Evolutionary conservation across 345 rosid genomes (phyloP).

Genomic region (Kernera saxatilis): DNA sequence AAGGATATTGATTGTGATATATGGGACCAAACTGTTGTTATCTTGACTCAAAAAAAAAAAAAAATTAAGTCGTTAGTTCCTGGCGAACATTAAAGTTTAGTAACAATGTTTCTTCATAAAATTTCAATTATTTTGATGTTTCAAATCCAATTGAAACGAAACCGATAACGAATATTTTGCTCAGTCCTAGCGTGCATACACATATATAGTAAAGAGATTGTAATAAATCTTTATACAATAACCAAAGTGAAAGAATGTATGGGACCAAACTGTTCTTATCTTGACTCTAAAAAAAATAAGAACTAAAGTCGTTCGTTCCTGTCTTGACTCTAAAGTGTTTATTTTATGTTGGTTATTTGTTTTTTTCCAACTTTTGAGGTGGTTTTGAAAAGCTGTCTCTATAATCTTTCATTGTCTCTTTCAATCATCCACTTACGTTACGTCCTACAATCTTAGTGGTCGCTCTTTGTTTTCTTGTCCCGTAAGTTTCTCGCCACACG

Average conservation of each 20-base stretch:
- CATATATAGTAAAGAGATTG: not conserved
- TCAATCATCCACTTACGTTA: slow-evolving; percentile 12
- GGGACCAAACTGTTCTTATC: slow-evolving; percentile 19
- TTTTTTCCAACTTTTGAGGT: slow-evolving; percentile 13
- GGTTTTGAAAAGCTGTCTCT: slow-evolving; percentile 7
- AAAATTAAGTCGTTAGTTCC: not conserved
- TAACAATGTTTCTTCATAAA: too few species aligned
- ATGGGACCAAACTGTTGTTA: slow-evolving; percentile 10
- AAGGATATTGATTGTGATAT: not conserved
- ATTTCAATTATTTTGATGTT: too few species aligned
- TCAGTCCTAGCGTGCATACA: too few species aligned
- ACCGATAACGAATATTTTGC: too few species aligned
- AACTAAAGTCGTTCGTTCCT: not conserved
- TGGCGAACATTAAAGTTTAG: too few species aligned
- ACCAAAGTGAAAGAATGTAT: not conserved
- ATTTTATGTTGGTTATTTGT: not conserved
- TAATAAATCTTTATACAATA: not conserved
- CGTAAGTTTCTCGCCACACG: slow-evolving; percentile 3
- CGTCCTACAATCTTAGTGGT: not conserved
- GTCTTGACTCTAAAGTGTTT: slow-evolving; percentile 7
- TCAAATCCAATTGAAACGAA: too few species aligned
- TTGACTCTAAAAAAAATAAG: not conserved
- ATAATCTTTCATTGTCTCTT: not conserved
- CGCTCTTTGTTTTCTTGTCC: slow-evolving; percentile 11
- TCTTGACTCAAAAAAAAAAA: not conserved